phyloP scores from a whole-genome alignment of 805 yeast genomes.

The Sungouiella blattae region DNA sequence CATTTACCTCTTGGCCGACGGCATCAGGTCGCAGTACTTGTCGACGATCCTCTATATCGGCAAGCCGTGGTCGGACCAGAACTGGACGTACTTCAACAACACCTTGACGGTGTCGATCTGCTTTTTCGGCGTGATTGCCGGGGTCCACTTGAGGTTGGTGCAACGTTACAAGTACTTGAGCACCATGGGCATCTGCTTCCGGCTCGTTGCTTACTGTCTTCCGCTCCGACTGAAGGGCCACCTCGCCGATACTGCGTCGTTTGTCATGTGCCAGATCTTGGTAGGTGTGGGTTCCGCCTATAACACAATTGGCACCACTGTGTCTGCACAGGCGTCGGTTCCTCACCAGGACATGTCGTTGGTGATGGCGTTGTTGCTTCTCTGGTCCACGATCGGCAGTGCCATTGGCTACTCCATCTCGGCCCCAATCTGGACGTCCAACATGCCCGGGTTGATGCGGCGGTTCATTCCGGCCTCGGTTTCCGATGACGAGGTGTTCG shows the following conservation, averaged over 20 bases:
- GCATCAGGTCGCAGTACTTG: too few relatives aligned
- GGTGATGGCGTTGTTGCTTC: conserved; percentile 32
- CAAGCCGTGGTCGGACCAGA: too few relatives aligned
- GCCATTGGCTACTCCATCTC: conserved; percentile 39
- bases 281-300: conserved; percentile 41
- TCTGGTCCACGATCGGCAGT: conserved; percentile 35
- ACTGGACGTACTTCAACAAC: conserved; percentile 39
- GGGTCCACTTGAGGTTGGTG: conserved; percentile 27
- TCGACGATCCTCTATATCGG: too few relatives aligned
- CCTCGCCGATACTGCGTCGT: too few relatives aligned
- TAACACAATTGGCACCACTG: conserved; percentile 31
- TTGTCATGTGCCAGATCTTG: conserved; percentile 18
- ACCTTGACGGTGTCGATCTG: conserved; percentile 34
- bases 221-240: too few relatives aligned
- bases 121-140: conserved; percentile 35
- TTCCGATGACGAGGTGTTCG: too few relatives aligned
- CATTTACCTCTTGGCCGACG: too few relatives aligned
- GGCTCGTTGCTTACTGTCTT: conserved; percentile 30
- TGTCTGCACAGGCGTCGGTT: conserved; percentile 40
- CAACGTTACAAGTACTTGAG: conserved; percentile 36
- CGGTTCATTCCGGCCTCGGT: conserved; percentile 19
- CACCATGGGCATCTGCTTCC: conserved; percentile 28
- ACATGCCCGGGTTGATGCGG: conserved; percentile 26
- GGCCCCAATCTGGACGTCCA: conserved; percentile 29
- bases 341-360: conserved; percentile 41